Conservation (phyloP, 805 yeast species). For the Grigorovia yakushimaensis region DNA sequence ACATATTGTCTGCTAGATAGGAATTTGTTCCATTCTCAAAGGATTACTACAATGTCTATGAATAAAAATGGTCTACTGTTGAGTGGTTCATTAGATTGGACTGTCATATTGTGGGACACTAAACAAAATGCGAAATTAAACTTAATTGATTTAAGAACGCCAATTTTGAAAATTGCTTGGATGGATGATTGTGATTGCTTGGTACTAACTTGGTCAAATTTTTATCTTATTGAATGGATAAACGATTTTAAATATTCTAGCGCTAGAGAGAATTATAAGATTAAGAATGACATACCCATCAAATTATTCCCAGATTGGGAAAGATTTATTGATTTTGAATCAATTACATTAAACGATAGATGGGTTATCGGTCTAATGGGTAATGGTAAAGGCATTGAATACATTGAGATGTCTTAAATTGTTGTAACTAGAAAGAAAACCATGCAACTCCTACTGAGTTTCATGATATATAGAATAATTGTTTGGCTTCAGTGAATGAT, state of each 20-base stretch:
- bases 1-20: background rate
- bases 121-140: slow-evolving; percentile 7
- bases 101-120: slow-evolving; percentile 20
- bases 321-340: background rate
- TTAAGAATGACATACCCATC: background rate
- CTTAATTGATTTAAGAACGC: slow-evolving; percentile 11
- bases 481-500: no score
- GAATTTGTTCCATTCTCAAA: slow-evolving; percentile 15
- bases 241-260: background rate
- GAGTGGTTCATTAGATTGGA: slow-evolving; percentile 22
- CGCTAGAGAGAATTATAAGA: background rate
- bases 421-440: background rate
- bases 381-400: background rate
- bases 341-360: background rate
- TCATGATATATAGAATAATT: no score
- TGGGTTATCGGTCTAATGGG: background rate
- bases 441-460: background rate
- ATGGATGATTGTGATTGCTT: slow-evolving; percentile 1
- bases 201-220: background rate
- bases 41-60: slow-evolving; percentile 11
- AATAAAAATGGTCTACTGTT: slow-evolving; percentile 12
- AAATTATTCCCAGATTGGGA: background rate
- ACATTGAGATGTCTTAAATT: background rate
- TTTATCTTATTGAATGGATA: background rate
- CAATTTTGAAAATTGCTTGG: slow-evolving; percentile 15